Evolutionary conservation across 495 filamentous ascomycete genomes (phyloP).

Genomic region (Penicillium parvum): DNA sequence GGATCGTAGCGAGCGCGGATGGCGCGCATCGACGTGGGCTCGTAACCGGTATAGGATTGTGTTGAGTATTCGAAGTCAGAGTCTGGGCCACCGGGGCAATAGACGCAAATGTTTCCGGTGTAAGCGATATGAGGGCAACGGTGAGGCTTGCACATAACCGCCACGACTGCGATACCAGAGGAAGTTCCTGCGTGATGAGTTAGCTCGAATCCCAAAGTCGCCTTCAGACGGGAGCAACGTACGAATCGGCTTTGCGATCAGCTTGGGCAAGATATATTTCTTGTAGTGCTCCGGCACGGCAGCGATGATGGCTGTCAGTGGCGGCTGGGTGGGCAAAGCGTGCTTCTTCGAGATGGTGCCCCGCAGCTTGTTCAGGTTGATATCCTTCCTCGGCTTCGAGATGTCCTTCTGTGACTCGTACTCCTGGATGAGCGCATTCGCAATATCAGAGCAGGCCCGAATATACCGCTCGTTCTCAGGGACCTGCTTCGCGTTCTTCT

Average conservation of each 20-base stretch:
- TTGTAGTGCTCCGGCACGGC: slow-evolving; percentile 98
- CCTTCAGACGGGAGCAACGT: slow-evolving; percentile 21
- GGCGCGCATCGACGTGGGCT: slow-evolving; percentile 96
- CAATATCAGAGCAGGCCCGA: slow-evolving; percentile 91
- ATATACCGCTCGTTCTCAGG: slow-evolving; percentile 93
- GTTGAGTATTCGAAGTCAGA: slow-evolving; percentile 99
- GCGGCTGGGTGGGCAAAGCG: slow-evolving; percentile 75
- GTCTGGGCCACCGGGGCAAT: slow-evolving; percentile 95
- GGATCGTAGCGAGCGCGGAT: slow-evolving; percentile 97
- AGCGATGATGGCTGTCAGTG: slow-evolving; percentile 93
- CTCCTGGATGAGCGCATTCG: slow-evolving; percentile 86
- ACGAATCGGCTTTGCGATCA: slow-evolving; percentile 96
- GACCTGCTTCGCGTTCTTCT: slow-evolving; percentile 69
- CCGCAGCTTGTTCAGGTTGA: slow-evolving; percentile 89
- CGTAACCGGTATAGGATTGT: slow-evolving; percentile 96
- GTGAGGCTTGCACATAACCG: slow-evolving; percentile 99
- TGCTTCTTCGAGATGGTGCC: slow-evolving; percentile 90
- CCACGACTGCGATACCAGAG: slow-evolving; percentile 97
- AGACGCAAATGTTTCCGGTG: slow-evolving; percentile 98
- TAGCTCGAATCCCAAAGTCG: slow-evolving; percentile 7
- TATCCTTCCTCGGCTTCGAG: slow-evolving; percentile 67
- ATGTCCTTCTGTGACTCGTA: slow-evolving; percentile 73
- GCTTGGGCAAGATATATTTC: slow-evolving; percentile 93
- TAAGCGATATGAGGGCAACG: slow-evolving; percentile 96
- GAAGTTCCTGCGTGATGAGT: slow-evolving; percentile 62